These are phyloP conservation scores for Pseudevernia furfuracea DNA, from an alignment of 495 filamentous ascomycete species.

Conservation along the genomic window DNA sequence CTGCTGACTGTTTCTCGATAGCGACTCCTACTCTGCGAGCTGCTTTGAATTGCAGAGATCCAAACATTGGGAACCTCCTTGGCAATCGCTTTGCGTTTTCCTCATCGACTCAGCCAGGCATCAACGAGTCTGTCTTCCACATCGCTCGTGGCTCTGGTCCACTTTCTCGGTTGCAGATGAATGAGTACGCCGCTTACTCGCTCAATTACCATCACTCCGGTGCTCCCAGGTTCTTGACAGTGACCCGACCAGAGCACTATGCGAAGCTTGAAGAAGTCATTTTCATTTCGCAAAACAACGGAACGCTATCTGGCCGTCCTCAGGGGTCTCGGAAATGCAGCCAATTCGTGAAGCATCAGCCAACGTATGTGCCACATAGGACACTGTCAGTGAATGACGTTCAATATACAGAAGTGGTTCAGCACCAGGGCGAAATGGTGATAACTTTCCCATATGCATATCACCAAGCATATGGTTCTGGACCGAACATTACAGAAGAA, in stretches of 20 bases:
- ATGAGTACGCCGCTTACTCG: constrained; percentile 7
- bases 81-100: constrained; percentile 5
- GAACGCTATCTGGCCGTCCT: not conserved
- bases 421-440: constrained; percentile 17
- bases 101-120: not conserved
- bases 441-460: constrained; percentile 21
- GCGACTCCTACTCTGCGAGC: not conserved
- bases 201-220: constrained; percentile 6
- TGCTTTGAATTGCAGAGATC: not conserved
- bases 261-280: not conserved
- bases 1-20: not conserved
- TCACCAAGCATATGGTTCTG: constrained; percentile 9
- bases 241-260: not conserved
- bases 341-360: not conserved
- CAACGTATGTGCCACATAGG: not conserved
- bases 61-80: not conserved
- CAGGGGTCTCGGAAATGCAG: not conserved
- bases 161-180: constrained; percentile 13
- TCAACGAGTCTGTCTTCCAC: not conserved
- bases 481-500: constrained; percentile 11
- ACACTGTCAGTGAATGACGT: not conserved
- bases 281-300: not conserved
- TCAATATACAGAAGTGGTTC: not conserved
- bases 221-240: not conserved
- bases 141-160: not conserved